Base-by-base conservation (phyloP, 179 eudicot species). In the Silene noctiflora region DNA sequence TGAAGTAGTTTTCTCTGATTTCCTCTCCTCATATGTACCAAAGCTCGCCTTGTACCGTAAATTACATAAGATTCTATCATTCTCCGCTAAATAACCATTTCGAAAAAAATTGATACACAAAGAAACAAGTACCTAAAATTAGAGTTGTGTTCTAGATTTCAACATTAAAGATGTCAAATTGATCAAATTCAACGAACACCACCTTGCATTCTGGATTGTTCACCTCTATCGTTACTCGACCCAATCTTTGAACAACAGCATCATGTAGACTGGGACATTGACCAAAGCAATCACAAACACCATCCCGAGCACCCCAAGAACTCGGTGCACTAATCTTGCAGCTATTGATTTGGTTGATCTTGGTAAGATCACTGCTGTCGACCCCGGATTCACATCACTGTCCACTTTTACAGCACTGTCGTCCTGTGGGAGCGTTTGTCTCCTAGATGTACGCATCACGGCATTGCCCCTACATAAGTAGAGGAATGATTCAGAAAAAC, bases 161-260 rank as follows among this genome's bases (percentile, higher is more conserved):
- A n/a, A n/a, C n/a, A n/a, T n/a, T n/a, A n/a, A n/a, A n/a, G n/a
- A n/a, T n/a, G 48, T 42, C 48, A 9, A 42, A 42, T 2, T 4
- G 1, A 51, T 12, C 16, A 53, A 53, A 53, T 55, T 17, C 20
- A 14, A 55, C 20, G 59, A 55, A 17, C 19, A 55, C 0, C 59
- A 55, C 6, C 6, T 4, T 55, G 59, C 59, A 55, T 55, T 55
- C 20, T 55, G 59, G 59, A 55, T 44, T 64, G 31, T 27, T 59
- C 42, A 60, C 46, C 69, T 46, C 22, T 53, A 25, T 67, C 80
- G 87, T 77, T 84, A 84, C 63, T 89, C 95, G 64, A 82, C 83
- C 99, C 98, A 93, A 77, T 91, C 98, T 85, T 89, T 91, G 82
- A 93, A 95, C 72, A 95, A 78, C 74, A 95, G 83, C 85, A 93